A percentile compares a stretch with the other conserved stretches of the same genome.
Evolutionary conservation across 805 yeast species (phyloP).

Genomic region (Cyberlindnera mycetangii): DNA sequence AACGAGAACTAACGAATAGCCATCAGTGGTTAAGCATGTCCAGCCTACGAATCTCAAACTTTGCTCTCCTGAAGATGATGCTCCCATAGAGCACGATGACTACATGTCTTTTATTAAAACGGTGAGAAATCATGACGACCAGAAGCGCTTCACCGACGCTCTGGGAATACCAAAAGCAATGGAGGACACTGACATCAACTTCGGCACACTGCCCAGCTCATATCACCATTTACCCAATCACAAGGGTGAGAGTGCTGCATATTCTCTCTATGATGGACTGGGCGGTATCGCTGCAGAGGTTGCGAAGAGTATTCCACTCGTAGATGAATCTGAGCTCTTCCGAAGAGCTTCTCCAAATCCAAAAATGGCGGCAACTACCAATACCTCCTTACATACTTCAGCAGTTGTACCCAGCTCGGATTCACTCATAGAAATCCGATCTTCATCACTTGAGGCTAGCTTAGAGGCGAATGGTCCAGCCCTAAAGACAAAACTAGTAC

Average conservation of each 20-base stretch:
- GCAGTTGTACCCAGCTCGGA: no score
- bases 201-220: constrained; percentile 3
- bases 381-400: no score
- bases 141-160: not conserved
- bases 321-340: constrained; percentile 4
- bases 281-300: constrained; percentile 10
- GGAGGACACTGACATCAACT: constrained; percentile 1
- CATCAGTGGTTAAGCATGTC: constrained; percentile 10
- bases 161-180: constrained; percentile 7
- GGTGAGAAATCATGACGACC: not conserved
- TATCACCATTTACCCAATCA: not conserved
- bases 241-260: not conserved
- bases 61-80: not conserved
- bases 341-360: no score
- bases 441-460: no score
- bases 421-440: not conserved
- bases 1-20: constrained; percentile 6
- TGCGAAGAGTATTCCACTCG: constrained; percentile 1
- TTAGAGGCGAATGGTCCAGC: no score
- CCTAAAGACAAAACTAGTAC: not conserved
- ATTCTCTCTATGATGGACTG: constrained; percentile 18
- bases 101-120: not conserved
- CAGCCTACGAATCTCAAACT: not conserved
- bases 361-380: no score
- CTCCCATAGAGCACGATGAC: constrained; percentile 1